phyloP scores from a whole-genome alignment of 2,329 filamentous ascomycete species.

The Phoma sp. region DNA sequence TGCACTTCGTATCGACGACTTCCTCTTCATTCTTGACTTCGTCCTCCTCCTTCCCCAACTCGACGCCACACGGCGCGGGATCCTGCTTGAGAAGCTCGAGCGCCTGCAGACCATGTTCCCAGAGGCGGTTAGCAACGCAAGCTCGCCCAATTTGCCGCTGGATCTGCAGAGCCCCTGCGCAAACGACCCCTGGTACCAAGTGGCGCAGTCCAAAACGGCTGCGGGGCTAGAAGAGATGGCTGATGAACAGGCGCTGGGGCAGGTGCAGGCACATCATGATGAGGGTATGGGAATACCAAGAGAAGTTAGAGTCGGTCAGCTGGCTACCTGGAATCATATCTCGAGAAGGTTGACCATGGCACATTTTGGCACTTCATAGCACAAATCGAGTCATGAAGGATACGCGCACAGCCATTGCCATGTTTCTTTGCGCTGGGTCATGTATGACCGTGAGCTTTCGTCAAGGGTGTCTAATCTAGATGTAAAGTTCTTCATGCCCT shows the following conservation, averaged over 20 bases:
- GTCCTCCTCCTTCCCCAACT: constrained; percentile 58
- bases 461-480: background rate
- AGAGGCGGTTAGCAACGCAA: constrained; percentile 41
- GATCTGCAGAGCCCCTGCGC: constrained; percentile 35
- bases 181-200: constrained; percentile 45
- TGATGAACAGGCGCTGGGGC: constrained; percentile 14
- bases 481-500: background rate
- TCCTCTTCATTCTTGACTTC: constrained; percentile 60
- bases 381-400: background rate
- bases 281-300: constrained; percentile 18
- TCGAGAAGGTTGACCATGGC: constrained; percentile 40
- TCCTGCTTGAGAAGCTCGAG: constrained; percentile 53
- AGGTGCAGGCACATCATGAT: constrained; percentile 5
- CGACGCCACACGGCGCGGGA: constrained; percentile 54
- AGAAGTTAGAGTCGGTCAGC: constrained; percentile 24
- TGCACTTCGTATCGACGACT: constrained; percentile 59
- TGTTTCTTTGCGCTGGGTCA: background rate
- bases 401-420: background rate
- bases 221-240: constrained; percentile 31
- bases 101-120: constrained; percentile 46
- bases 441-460: background rate
- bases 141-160: constrained; percentile 39
- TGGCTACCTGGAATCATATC: constrained; percentile 45
- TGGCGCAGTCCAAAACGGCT: constrained; percentile 44
- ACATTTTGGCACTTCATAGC: constrained; percentile 16